Evolutionary conservation across 441 rosid species (phyloP), one percentile per base, ranked within the genome.

Genomic region (Erodium moschatum): DNA sequence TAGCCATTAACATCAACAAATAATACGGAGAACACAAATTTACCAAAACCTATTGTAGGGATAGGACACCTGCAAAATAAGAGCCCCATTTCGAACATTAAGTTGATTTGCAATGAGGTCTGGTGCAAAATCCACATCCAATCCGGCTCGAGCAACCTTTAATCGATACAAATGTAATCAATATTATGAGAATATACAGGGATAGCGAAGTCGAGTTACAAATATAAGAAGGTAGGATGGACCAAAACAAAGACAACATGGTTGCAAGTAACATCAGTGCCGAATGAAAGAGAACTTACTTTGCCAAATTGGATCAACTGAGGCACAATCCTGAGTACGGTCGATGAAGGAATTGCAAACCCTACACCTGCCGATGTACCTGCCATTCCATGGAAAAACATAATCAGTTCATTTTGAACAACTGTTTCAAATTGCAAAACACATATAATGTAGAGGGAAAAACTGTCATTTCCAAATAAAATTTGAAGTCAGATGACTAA

Each of bases 331-430:
- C 85, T 93, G 67, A 86, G 73, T 67, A 93, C 95, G 2, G 96
- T 90, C 46, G 94, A 86, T 60, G 98, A 90, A 0, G 97, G 98
- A 61, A 93, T 93, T 65, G 98, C 98, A 78, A 93, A 93, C 12
- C 98, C 97, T 18, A 93, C 96, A 67, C 98, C 98, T 2, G 97
- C 96, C 5, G 98, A 93, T 72, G 97, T 84, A 64, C 98, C 97
- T 90, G 84, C 69, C 69, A 71, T 42, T 73, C 38, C 61, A 71
- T 76, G 52, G 68, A 56, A 11, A 20, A 63, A 61, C 16, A 3
- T 52, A 52, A 52, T n/a, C 58, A 52, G 8, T 52, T 52, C 58
- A 52, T 15, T 52, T 52, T 52, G 58, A 15, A 52, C 13, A 52
- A n/a, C n/a, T n/a, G n/a, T n/a, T n/a, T n/a, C n/a, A n/a, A n/a